Conservation (phyloP, 2,329 filamentous ascomycete species). For the Fusarium sp. region DNA sequence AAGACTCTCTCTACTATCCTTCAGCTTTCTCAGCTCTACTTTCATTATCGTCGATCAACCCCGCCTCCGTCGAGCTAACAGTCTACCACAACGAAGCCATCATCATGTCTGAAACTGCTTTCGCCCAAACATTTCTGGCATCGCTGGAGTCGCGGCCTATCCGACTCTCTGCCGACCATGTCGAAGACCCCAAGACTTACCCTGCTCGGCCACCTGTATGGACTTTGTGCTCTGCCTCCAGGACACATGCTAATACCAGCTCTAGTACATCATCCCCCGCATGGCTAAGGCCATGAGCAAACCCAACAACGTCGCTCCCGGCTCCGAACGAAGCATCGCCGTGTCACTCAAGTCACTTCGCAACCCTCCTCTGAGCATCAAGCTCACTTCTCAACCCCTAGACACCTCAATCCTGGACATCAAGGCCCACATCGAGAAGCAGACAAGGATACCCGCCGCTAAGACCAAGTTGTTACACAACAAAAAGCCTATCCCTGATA, state of each 20-base stretch:
- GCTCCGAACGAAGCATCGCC: conserved; percentile 60
- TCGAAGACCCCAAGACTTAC: conserved; percentile 83
- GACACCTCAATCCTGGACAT: conserved; percentile 81
- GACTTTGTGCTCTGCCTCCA: not conserved
- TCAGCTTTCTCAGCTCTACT: not conserved
- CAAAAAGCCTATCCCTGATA: conserved; percentile 84
- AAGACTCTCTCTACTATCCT: not conserved
- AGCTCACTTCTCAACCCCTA: conserved; percentile 67
- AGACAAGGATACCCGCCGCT: conserved; percentile 70
- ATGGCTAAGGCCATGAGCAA: conserved; percentile 66
- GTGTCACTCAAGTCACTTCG: conserved; percentile 79
- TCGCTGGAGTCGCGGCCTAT: conserved; percentile 79
- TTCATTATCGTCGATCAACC: conserved; percentile 20
- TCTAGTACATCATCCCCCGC: conserved; percentile 75
- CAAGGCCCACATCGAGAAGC: conserved; percentile 71
- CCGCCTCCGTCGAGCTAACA: conserved; percentile 31
- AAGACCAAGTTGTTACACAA: conserved; percentile 88
- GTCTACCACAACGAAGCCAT: conserved; percentile 12
- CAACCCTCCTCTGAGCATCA: conserved; percentile 74
- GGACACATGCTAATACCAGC: conserved; percentile 2
- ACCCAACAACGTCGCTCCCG: conserved; percentile 57
- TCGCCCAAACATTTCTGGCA: conserved; percentile 84
- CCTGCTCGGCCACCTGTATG: conserved; percentile 78
- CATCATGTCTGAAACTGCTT: conserved; percentile 81
- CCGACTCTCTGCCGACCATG: conserved; percentile 88